Evolutionary conservation across 805 yeast genomes (phyloP).

Genomic region (Scheffersomyces spartinae): DNA sequence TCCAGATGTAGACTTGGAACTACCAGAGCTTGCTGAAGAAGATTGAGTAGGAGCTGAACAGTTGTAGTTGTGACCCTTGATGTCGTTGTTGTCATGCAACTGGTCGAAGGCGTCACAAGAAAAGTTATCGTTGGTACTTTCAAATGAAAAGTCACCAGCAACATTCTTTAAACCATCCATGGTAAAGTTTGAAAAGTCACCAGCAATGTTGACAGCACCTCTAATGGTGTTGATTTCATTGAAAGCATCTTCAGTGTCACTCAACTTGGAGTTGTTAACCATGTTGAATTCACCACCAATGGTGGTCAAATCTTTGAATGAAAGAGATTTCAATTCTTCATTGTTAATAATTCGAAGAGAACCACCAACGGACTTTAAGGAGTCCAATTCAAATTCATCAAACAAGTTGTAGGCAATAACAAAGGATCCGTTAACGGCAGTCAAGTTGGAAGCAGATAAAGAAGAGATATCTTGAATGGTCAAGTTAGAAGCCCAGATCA

Average conservation of each 20-base stretch:
- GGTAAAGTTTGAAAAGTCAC: slow-evolving; percentile 27
- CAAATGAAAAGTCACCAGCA: slow-evolving; percentile 29
- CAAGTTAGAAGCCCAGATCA: slow-evolving; percentile 31
- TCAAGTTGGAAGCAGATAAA: slow-evolving; percentile 20
- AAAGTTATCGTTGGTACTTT: slow-evolving; percentile 24
- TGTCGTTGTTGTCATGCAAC: slow-evolving; percentile 18
- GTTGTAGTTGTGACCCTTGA: slow-evolving; percentile 33
- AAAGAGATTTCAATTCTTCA: slow-evolving; percentile 24
- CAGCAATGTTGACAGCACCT: slow-evolving; percentile 30
- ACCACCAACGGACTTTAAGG: slow-evolving; percentile 24
- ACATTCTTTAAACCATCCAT: slow-evolving; percentile 24
- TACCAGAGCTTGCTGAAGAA: slow-evolving; percentile 7
- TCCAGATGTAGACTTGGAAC: slow-evolving; percentile 5
- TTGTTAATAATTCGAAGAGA: slow-evolving; percentile 30
- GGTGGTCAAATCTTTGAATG: slow-evolving; percentile 16
- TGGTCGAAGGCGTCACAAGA: slow-evolving; percentile 23
- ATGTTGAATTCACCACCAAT: slow-evolving; percentile 31
- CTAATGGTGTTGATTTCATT: slow-evolving; percentile 17
- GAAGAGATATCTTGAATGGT: slow-evolving; percentile 29
- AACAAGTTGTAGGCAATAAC: slow-evolving; percentile 29
- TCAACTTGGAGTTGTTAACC: slow-evolving; percentile 29
- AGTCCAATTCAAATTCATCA: slow-evolving; percentile 16
- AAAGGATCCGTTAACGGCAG: slow-evolving; percentile 29
- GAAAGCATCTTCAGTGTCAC: slow-evolving; percentile 18
- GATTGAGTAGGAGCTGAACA: slow-evolving; percentile 24